phyloP scores from a whole-genome alignment of 78 protist species.

The Salpingoeca rosetta region DNA sequence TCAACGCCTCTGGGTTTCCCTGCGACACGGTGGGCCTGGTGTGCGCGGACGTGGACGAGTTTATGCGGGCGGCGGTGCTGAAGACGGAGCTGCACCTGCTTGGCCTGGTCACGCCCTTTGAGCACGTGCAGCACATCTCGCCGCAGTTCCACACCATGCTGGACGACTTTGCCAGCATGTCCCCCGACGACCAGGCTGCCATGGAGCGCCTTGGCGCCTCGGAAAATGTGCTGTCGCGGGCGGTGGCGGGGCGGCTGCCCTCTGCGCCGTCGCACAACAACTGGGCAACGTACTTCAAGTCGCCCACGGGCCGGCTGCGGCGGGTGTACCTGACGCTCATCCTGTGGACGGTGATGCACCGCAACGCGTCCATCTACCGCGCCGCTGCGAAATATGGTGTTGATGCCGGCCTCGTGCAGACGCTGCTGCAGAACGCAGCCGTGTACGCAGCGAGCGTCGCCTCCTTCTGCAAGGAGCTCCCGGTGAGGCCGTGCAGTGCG shows the following conservation, averaged over 20 bases:
- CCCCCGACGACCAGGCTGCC: neutral
- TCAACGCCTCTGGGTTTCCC: neutral
- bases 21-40: neutral
- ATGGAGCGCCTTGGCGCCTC: neutral
- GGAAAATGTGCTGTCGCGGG: neutral
- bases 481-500: neutral
- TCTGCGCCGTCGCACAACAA: neutral
- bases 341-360: neutral
- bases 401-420: neutral
- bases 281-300: neutral
- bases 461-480: neutral
- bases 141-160: neutral
- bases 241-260: neutral
- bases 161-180: neutral
- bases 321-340: neutral
- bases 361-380: neutral
- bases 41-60: neutral
- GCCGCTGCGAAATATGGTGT: neutral
- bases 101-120: constrained; percentile 25
- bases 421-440: neutral
- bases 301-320: neutral
- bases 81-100: constrained; percentile 16
- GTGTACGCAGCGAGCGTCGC: neutral
- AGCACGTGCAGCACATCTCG: neutral
- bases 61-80: neutral